These are phyloP conservation scores for Botrytis paeoniae DNA, from an alignment of 2,329 filamentous ascomycete species.

Conservation along the genomic window DNA sequence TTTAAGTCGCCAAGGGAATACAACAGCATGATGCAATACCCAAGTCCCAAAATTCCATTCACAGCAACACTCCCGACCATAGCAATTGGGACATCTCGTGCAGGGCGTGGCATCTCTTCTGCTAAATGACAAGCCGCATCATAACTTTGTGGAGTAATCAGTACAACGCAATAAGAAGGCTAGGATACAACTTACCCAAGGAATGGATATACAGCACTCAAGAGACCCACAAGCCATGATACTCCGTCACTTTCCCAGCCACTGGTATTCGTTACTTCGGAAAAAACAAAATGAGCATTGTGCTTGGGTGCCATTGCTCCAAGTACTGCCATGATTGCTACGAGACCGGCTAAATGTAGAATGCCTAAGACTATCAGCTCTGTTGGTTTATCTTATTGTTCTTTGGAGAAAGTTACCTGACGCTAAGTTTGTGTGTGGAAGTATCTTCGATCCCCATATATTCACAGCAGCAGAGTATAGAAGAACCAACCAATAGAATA, in stretches of 20 bases:
- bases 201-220: constrained; percentile 42
- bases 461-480: constrained; percentile 37
- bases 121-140: constrained; percentile 47
- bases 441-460: constrained; percentile 27
- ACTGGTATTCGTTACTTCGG: constrained; percentile 45
- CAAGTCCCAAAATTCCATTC: constrained; percentile 47
- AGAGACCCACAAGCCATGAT: constrained; percentile 47
- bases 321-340: constrained; percentile 41
- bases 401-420: constrained; percentile 33
- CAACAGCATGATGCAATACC: constrained; percentile 44
- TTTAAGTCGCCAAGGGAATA: constrained; percentile 45
- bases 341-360: constrained; percentile 40
- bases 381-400: neutral
- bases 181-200: constrained; percentile 31
- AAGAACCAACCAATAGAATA: constrained; percentile 47
- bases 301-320: constrained; percentile 46
- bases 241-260: constrained; percentile 46
- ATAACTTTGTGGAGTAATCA: constrained; percentile 32
- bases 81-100: constrained; percentile 42
- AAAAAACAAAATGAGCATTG: constrained; percentile 44
- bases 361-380: constrained; percentile 16
- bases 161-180: neutral
- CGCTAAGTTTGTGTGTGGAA: constrained; percentile 41
- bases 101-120: constrained; percentile 46
- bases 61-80: constrained; percentile 45